Base-by-base conservation (phyloP, 192 early-diverging fungal species). In the Radiomyces spectabilis region DNA sequence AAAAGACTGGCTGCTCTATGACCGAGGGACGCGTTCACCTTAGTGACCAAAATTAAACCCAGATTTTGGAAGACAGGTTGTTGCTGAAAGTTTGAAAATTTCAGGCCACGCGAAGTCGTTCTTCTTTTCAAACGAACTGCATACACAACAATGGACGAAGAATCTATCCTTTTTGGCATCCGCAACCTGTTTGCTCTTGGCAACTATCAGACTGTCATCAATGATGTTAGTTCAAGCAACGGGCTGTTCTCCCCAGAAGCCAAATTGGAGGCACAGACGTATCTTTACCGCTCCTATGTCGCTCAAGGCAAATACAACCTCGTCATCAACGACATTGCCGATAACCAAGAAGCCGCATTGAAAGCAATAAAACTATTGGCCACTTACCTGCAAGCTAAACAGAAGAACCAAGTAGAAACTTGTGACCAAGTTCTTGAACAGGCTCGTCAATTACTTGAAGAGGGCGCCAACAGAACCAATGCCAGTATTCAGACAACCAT, bases 271-370 rank as follows among this genome's bases (percentile, higher is more conserved):
- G 78, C 79, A 27, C 69, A 84, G 61, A 72, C 79, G 5, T 80
- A 86, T 12, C 75, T 91, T 40, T 85, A 86, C 66, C 86, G 93
- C 21, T 78, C 95, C 5, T 82, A 89, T 54, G 62, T 95, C 29
- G 88, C 85, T 34, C 91, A 85, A 59, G 80, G 80, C 51, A 81
- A 89, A 41, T 77, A 80, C 73, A 72, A 76, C 25, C 55, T 82
- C 46, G 84, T 88, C 19, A 66, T 89, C 16, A 60, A 69, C 48
- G 88, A 91, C 42, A 78, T 92, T 33, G 59, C 75, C 1, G 55
- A 79, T 22, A 48, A 60, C 41, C 56, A 68, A 32, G 53, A 72
- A 1, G 49, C 82, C 9, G 80, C 84, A 33, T 82, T 94, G 18
- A 68, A 68, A 24, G 87, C 86, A 1, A 58, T 93, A 15, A 75